phyloP scores from a whole-genome alignment of 441 rosid species.

The Rhodomyrtus psidioides region DNA sequence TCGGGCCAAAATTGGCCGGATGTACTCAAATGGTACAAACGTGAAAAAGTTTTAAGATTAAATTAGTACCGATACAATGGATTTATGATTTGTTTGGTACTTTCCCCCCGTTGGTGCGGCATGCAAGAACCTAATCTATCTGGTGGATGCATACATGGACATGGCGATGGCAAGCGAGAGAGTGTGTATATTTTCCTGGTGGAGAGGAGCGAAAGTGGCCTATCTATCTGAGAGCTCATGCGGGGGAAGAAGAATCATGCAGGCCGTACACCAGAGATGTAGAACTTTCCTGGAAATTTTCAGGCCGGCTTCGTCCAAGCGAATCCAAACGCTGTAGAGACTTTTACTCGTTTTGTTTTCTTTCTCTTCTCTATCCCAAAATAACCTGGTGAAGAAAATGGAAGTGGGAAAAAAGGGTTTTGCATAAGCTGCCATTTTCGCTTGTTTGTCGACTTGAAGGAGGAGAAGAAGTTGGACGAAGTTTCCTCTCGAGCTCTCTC shows the following conservation, averaged over 20 bases:
- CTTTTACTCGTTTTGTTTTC: not conserved
- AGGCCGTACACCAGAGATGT: not conserved
- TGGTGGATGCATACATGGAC: not conserved
- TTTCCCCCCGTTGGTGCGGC: not conserved
- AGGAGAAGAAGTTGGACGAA: not conserved
- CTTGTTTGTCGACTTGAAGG: not conserved
- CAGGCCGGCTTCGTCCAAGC: not conserved
- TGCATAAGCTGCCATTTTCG: not conserved
- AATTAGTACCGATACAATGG: no score
- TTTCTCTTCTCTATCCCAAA: not conserved
- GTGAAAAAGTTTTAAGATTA: no score
- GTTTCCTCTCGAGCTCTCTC: not conserved
- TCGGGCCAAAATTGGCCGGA: no score
- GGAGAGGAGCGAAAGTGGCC: not conserved
- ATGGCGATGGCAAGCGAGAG: not conserved
- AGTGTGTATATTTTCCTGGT: not conserved
- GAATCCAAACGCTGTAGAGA: not conserved
- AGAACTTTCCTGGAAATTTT: conserved; percentile 4
- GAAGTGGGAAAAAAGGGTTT: not conserved
- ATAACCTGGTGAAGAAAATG: not conserved
- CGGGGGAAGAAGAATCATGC: not conserved
- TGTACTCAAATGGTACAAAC: no score
- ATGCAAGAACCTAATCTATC: not conserved
- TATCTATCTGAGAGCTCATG: not conserved
- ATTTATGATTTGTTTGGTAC: no score